Base-by-base conservation (phyloP, 257 asterid species). In the Lithospermum erythrorhizon region DNA sequence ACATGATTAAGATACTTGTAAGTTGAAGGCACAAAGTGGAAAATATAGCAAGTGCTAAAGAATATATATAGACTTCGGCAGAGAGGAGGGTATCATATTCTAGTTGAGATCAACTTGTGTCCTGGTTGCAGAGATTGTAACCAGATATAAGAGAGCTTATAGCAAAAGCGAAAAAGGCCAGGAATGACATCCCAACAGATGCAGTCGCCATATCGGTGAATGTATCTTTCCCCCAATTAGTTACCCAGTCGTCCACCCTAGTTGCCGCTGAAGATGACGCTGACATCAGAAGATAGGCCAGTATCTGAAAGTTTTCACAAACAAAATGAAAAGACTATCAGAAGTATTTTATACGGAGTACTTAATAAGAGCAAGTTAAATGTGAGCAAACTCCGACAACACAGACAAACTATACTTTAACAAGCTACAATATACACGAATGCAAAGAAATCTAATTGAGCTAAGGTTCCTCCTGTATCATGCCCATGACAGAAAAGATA, bases 241-340 rank as follows among this genome's bases (percentile, higher is more conserved):
- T 75, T 37, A 78, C 76, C 97, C 97, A 87, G 72, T 85, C 97
- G 20, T 78, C 76, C 61, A 82, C 94, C 71, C 96, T 75, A 2
- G 95, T 85, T 8, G 97, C 96, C 7, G 97, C 87, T 3, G 96
- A 85, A 3, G 95, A 87, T 18, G 95, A 90, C 60, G 97, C 90
- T 23, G 97, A 90, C 83, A 84, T 82, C 70, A 90, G 67, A 55
- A 90, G 88, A 76, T 90, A 90, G 2, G 97, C 86, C 25, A 90
- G 72, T 21, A 87, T 75, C 96, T 90, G 94, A 68, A 8, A 11
- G 41, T 56, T 48, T 14, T 13, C 62, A 55, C 13, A 10, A 48
- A 10, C 8, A 2, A 14, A 35, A 18, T n/a, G 11, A 16, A 14
- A 61, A 41, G 49, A 41, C 18, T 9, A 11, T 41, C 14, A 13